A percentile compares a stretch with the other conserved stretches of the same genome.
phyloP scores from a whole-genome alignment of 1,284 basidiomycete species.

The Fomitopsis palustris region DNA sequence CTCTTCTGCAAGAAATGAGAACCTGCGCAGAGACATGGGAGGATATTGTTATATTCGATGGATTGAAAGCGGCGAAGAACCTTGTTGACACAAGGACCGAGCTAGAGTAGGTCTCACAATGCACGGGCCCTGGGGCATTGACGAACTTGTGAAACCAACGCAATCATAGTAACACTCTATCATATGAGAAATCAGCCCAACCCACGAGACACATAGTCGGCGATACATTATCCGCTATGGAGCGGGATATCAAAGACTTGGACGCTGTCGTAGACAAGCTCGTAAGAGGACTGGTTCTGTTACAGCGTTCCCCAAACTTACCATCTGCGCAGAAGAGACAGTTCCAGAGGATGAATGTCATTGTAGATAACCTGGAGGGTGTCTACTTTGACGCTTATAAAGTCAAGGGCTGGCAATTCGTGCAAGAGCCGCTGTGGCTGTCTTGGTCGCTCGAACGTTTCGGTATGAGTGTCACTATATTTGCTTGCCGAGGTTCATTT shows the following conservation, averaged over 20 bases:
- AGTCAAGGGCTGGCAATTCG: conserved; percentile 66
- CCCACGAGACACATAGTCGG: conserved; percentile 56
- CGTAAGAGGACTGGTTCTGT: conserved; percentile 36
- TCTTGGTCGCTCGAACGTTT: conserved; percentile 80
- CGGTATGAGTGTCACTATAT: conserved; percentile 38
- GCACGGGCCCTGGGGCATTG: neutral
- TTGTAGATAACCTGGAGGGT: conserved; percentile 60
- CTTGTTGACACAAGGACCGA: conserved; percentile 74
- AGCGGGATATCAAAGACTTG: conserved; percentile 57
- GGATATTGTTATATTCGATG: conserved; percentile 71
- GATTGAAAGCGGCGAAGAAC: conserved; percentile 58
- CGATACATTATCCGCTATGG: conserved; percentile 65
- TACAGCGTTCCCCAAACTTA: neutral
- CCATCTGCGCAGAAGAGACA: conserved; percentile 52
- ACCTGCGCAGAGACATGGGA: conserved; percentile 67
- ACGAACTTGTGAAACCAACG: neutral
- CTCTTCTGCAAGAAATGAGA: conserved; percentile 59
- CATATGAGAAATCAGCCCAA: conserved; percentile 36
- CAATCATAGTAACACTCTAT: conserved; percentile 51
- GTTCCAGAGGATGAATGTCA: conserved; percentile 56
- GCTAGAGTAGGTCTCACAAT: conserved; percentile 54
- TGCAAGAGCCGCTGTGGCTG: conserved; percentile 69
- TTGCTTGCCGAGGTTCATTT: neutral
- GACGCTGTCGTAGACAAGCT: conserved; percentile 58
- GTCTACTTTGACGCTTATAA: conserved; percentile 65